Base-by-base conservation (phyloP, 441 rosid species). In the Erodium chrysanthum region DNA sequence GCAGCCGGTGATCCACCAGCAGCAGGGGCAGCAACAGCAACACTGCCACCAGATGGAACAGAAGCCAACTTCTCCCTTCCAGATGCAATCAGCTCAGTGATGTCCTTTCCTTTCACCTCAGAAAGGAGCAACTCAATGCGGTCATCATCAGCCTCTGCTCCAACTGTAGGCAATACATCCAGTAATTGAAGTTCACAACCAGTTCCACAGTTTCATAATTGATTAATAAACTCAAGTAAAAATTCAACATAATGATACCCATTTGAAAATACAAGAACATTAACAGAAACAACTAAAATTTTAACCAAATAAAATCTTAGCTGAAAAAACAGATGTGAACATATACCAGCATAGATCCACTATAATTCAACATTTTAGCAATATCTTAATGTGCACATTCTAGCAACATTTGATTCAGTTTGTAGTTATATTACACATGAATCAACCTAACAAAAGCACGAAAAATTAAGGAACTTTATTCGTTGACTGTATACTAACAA, bases 31-130 rank as follows among this genome's bases (percentile, higher is more conserved):
- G 76, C 83, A 25, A 76, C 79, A n/a, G 64, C 83, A 37, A 72
- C 90, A 20, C 70, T 89, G n/a, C 95, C 97, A 59, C 95, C 93
- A 0, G 82, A 83, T 1, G 97, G 97, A 1, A 92, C 93, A 2
- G 93, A 86, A 0, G 98, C 96, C 71, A 92, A 74, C 81, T 92
- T 92, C 76, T 86, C 98, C 79, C 88, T 78, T 44, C 96, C 95
- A 2, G 81, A 33, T 7, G 97, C 96, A 81, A 88, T 81, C 22
- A 91, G 75, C 73, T 90, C 97, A 0, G 90, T 76, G 17, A 88
- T 76, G 68, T 91, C 97, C 73, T 82, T 87, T 10, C 88, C 96
- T 20, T 76, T 73, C 35, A 92, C 87, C 78, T 84, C 79, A 5
- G 82, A 75, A 71, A 92, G 52, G 46, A 92, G 85, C 68, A 85